Evolutionary conservation across 139 green algal species (phyloP).

Genomic region (Chara braunii): DNA sequence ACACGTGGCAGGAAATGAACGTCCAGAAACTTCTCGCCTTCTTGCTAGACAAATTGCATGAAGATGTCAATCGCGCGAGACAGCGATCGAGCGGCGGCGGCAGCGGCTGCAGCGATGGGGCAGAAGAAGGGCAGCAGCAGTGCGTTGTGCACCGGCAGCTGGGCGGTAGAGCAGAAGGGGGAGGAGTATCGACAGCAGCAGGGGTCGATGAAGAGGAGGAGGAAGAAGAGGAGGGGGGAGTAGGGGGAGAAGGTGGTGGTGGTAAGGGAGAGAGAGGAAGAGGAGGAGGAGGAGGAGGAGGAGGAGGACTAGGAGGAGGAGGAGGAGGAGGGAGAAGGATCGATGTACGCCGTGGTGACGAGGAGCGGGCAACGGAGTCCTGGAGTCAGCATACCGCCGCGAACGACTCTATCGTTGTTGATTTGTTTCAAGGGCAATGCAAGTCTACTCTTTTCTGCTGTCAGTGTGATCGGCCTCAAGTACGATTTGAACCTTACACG

Average conservation of each 20-base stretch:
- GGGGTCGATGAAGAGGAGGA: too few relatives aligned
- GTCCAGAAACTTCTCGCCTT: conserved; percentile 81
- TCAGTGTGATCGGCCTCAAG: conserved; percentile 56
- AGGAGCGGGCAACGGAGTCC: conserved; percentile 65
- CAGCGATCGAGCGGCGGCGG: conserved; percentile 82
- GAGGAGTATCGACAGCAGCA: too few relatives aligned
- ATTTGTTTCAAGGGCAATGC: conserved; percentile 68
- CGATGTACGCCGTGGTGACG: too few relatives aligned
- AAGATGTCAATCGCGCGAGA: conserved; percentile 88
- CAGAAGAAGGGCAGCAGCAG: too few relatives aligned
- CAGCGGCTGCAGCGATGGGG: conserved; percentile 52
- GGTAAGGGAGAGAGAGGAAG: too few relatives aligned
- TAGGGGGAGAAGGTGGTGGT: too few relatives aligned
- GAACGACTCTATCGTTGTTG: conserved; percentile 86
- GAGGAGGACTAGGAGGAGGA: too few relatives aligned
- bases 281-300: conserved; percentile 66
- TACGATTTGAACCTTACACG: conserved; percentile 95
- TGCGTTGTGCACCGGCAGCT: too few relatives aligned
- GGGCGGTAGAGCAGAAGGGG: too few relatives aligned
- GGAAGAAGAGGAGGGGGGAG: too few relatives aligned
- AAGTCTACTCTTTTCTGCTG: conserved; percentile 83
- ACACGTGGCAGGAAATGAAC: too few relatives aligned
- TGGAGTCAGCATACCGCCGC: conserved; percentile 73
- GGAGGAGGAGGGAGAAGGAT: too few relatives aligned
- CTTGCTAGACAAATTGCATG: conserved; percentile 89